Evolutionary conservation across 345 rosid species (phyloP), one percentile per base, ranked within the genome.

Genomic region (Odontarrhena argentea): DNA sequence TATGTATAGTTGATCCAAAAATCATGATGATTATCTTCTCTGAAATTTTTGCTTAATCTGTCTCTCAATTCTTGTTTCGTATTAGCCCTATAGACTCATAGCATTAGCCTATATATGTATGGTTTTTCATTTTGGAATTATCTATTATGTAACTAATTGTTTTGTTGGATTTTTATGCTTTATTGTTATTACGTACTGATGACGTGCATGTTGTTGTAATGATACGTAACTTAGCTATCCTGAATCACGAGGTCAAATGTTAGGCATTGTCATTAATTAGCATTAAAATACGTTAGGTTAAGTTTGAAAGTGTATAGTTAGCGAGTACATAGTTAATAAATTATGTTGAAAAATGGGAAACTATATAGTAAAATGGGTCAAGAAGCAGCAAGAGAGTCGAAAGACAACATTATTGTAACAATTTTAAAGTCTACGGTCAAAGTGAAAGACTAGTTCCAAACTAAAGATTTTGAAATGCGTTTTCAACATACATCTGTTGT

Each of bases 401-500:
- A 51, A 60, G 65, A 71, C 70, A 72, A 72, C 65, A 57, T 63
- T 40, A 56, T 18, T 63, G 57, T 63, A 9, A 55, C 48, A 35
- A 53, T 38, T 63, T 49, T 46, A 35, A 65, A 66, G 76, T 73
- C 61, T 57, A 43, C 4, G 67, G 76, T 66, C 72, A 73, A 73
- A 60, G 62, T 57, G 46, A 59, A 26, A 63, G 57, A 66, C 62
- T 66, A 28, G 11, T 66, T 65, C 62, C 60, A 25, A 65, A 42
- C 48, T 12, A 15, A 51, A 51, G 45, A 15, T 42, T 66, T 63
- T 71, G 64, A 63, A 63, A 38, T 71, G 61, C 57, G 36, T 55
- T 26, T 43, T 30, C 67, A 52, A 59, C 9, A 48, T 48, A 59
- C 9, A 48, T 48, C 53, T 15, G 42, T 38, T 38, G 9, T 38